Evolutionary conservation across 805 yeast species (phyloP).

Genomic region (Myxozyma kluyveri): DNA sequence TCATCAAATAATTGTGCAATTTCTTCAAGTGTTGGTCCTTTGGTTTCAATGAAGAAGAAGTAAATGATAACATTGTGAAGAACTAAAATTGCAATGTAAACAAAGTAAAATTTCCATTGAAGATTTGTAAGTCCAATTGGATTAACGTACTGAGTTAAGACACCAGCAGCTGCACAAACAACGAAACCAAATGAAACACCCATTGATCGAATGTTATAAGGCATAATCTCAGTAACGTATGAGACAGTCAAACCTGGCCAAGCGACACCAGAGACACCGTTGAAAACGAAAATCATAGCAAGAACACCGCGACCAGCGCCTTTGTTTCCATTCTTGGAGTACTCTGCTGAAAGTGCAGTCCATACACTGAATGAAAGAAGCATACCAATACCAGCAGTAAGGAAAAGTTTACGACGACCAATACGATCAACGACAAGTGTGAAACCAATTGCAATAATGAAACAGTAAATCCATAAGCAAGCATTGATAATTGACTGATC

Average conservation of each 20-base stretch:
- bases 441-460: conserved; percentile 34
- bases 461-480: conserved; percentile 44
- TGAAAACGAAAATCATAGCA: conserved; percentile 46
- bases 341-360: conserved; percentile 49
- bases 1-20: conserved; percentile 34
- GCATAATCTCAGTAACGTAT: conserved; percentile 41
- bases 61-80: conserved; percentile 37
- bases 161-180: not conserved
- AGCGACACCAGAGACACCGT: conserved; percentile 43
- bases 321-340: conserved; percentile 45
- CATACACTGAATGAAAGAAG: conserved; percentile 43
- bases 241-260: conserved; percentile 3
- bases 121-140: conserved; percentile 45
- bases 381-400: conserved; percentile 42
- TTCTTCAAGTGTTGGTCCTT: conserved; percentile 46
- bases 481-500: conserved; percentile 43
- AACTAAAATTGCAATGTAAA: conserved; percentile 41
- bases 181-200: conserved; percentile 36
- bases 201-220: conserved; percentile 39
- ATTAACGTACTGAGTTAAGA: conserved; percentile 38
- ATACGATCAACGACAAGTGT: conserved; percentile 35
- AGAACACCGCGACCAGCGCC: conserved; percentile 45
- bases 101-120: conserved; percentile 47
- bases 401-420: conserved; percentile 16
- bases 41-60: conserved; percentile 44